phyloP scores from a whole-genome alignment of 1,284 basidiomycete species.

The Leccinum cinnamomeum region DNA sequence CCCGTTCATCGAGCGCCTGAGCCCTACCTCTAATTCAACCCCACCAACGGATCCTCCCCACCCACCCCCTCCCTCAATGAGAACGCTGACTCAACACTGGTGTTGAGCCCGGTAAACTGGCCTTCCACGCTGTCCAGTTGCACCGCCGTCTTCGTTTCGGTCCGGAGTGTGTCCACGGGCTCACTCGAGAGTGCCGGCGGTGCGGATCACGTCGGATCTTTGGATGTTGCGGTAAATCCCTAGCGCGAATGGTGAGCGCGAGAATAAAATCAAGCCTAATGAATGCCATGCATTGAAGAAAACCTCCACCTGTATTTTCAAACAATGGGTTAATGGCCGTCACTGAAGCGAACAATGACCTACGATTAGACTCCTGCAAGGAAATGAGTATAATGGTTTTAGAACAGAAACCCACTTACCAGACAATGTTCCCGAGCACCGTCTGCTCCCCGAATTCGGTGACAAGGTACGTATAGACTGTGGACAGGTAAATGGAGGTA shows the following conservation, averaged over 20 bases:
- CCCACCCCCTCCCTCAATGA: too few relatives aligned
- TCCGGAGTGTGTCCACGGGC: too few relatives aligned
- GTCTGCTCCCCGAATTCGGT: conserved; percentile 28
- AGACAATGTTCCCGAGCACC: conserved; percentile 43
- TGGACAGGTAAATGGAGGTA: background rate
- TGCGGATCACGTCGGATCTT: too few relatives aligned
- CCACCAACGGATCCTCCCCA: too few relatives aligned
- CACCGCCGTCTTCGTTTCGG: too few relatives aligned
- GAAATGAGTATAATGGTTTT: conserved; percentile 1
- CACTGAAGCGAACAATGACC: conserved; percentile 13
- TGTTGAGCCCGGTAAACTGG: too few relatives aligned
- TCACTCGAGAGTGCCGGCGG: too few relatives aligned
- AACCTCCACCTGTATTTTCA: conserved; percentile 32
- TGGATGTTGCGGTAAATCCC: conserved; percentile 34
- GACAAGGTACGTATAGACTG: conserved; percentile 54
- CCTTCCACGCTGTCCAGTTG: too few relatives aligned
- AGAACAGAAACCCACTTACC: conserved; percentile 36
- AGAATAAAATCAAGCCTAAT: conserved; percentile 9
- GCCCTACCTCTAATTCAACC: too few relatives aligned
- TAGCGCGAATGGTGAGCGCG: conserved; percentile 11
- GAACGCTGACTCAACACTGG: too few relatives aligned
- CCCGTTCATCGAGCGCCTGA: too few relatives aligned
- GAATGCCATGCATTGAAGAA: conserved; percentile 36
- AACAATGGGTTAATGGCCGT: conserved; percentile 3
- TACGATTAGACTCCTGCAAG: conserved; percentile 50